These are phyloP conservation scores for Aspergillus pseudoglaucus DNA, from an alignment of 2,329 filamentous ascomycete genomes.

Conservation along the genomic window DNA sequence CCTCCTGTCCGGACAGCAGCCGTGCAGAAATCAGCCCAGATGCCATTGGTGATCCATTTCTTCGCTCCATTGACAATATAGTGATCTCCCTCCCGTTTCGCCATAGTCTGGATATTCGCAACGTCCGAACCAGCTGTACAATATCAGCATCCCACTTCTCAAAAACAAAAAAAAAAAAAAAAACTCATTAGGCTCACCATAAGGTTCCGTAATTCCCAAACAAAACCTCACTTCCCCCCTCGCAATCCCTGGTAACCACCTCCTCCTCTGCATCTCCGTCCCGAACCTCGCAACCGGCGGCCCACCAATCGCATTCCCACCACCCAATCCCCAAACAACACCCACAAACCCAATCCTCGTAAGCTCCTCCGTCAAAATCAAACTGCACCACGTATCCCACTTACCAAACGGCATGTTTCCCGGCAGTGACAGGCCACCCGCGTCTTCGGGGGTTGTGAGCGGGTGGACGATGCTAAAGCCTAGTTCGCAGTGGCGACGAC, in stretches of 20 bases:
- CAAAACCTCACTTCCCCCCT: constrained; percentile 56
- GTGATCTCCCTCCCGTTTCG: constrained; percentile 43
- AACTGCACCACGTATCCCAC: constrained; percentile 52
- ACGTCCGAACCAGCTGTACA: constrained; percentile 55
- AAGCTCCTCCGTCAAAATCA: constrained; percentile 52
- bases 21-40: constrained; percentile 56
- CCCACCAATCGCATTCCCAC: constrained; percentile 56
- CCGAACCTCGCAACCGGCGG: constrained; percentile 60
- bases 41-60: constrained; percentile 62
- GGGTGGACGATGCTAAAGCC: constrained; percentile 35
- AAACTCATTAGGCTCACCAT: constrained; percentile 42
- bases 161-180: not conserved
- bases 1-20: constrained; percentile 56
- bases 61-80: constrained; percentile 63
- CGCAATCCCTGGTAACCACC: constrained; percentile 55
- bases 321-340: constrained; percentile 52
- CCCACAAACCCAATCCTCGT: constrained; percentile 52
- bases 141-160: not conserved
- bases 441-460: constrained; percentile 32
- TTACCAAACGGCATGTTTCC: constrained; percentile 43
- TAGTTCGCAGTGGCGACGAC: constrained; percentile 32
- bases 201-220: constrained; percentile 60
- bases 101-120: constrained; percentile 57
- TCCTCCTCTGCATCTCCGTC: constrained; percentile 51
- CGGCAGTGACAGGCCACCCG: constrained; percentile 34